Evolutionary conservation across 2,329 filamentous ascomycete genomes (phyloP).

Genomic region (Pseudofabraea citricarpa): DNA sequence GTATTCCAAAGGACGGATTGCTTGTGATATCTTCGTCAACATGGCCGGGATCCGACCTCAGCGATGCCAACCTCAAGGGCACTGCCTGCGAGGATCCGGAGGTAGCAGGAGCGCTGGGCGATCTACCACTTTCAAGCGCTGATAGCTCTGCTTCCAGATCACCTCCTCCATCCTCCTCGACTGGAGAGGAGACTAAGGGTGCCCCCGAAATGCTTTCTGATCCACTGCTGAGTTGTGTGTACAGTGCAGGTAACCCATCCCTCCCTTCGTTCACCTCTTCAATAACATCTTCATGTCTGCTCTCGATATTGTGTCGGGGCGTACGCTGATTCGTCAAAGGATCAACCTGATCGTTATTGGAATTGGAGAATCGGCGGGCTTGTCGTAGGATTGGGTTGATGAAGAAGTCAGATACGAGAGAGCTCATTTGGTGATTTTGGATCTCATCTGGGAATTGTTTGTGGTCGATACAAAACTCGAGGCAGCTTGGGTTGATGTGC

Average conservation of each 20-base stretch:
- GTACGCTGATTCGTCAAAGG: conserved; percentile 17
- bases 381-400: conserved; percentile 63
- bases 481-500: too few species aligned
- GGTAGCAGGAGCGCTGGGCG: conserved; percentile 6
- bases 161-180: conserved; percentile 19
- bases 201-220: conserved; percentile 10
- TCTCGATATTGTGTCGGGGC: conserved; percentile 2
- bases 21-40: conserved; percentile 21
- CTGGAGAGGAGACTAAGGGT: conserved; percentile 17
- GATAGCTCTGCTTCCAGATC: conserved; percentile 18
- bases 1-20: conserved; percentile 20
- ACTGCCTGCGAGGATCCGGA: conserved; percentile 4
- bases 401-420: conserved; percentile 59
- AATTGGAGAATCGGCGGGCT: conserved; percentile 55
- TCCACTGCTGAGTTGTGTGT: not conserved
- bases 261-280: conserved; percentile 19
- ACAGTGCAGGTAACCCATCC: conserved; percentile 6
- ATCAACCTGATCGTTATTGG: conserved; percentile 30
- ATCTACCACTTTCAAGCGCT: conserved; percentile 8
- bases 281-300: conserved; percentile 16
- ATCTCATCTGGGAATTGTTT: conserved; percentile 12
- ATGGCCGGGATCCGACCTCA: conserved; percentile 13
- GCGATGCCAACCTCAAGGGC: conserved; percentile 13
- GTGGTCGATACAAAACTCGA: too few species aligned
- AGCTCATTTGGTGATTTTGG: conserved; percentile 45